Percentiles rank a stretch among this genome's conserved stretches.
These are phyloP conservation scores for Aurifilum marmelostoma DNA, from an alignment of 2,329 filamentous ascomycete genomes.

Conservation along the genomic window DNA sequence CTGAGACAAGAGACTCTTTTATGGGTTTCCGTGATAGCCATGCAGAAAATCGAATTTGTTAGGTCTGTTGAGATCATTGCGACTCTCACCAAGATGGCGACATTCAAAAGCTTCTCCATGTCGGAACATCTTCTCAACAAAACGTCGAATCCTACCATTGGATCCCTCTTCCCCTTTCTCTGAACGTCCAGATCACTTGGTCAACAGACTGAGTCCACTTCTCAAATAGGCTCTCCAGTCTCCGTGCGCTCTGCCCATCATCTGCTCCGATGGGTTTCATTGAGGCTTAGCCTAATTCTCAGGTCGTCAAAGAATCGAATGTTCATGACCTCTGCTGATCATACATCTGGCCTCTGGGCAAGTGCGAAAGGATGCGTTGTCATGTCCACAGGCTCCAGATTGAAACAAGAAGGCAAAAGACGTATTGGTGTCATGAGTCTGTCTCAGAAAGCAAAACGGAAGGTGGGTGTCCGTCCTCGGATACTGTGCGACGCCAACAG, in stretches of 20 bases:
- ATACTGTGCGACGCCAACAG: no score
- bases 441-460: no score
- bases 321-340: not conserved
- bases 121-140: slow-evolving; percentile 22
- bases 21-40: no score
- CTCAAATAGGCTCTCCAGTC: slow-evolving; percentile 31
- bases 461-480: no score
- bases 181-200: slow-evolving; percentile 32
- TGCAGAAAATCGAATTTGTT: no score
- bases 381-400: no score
- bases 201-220: slow-evolving; percentile 28
- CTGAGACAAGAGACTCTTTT: no score
- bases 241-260: slow-evolving; percentile 13
- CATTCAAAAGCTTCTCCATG: not conserved
- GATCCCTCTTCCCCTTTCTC: slow-evolving; percentile 30
- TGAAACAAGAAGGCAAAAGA: no score
- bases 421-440: no score
- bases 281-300: slow-evolving; percentile 24
- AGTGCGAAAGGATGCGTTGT: no score
- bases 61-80: no score
- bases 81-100: not conserved
- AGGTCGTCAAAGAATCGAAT: not conserved
- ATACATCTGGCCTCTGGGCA: not conserved
- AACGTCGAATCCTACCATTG: slow-evolving; percentile 31
- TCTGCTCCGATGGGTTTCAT: not conserved